Conservation (phyloP, 208 protist species). For the Acanthamoeba rhysodes region DNA sequence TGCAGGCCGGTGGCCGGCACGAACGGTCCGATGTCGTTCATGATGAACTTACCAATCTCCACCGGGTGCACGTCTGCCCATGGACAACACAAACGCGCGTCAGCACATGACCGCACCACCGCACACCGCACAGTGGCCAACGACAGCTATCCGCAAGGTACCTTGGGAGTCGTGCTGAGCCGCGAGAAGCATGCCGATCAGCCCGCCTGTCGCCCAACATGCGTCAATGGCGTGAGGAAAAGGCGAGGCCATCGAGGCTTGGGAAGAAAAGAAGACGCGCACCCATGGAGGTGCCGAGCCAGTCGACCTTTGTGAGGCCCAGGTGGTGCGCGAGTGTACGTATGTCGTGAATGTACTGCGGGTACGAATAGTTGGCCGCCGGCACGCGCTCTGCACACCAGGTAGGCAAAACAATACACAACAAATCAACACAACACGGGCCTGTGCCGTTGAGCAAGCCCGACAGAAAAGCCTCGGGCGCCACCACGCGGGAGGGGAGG, state of each 20-base stretch:
- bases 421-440: too few species aligned
- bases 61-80: background rate
- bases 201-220: background rate
- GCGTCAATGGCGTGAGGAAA: background rate
- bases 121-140: background rate
- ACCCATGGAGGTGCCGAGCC: slow-evolving; percentile 37
- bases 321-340: background rate
- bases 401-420: background rate
- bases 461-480: too few species aligned
- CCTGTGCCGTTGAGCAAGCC: too few species aligned
- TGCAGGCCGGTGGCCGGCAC: background rate
- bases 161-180: background rate
- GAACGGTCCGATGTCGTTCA: slow-evolving; percentile 25
- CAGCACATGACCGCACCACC: background rate
- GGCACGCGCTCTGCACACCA: background rate
- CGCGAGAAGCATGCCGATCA: slow-evolving; percentile 29
- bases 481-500: too few species aligned
- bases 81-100: too few species aligned
- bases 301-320: slow-evolving; percentile 22
- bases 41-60: slow-evolving; percentile 39
- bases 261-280: background rate
- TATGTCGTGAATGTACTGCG: slow-evolving; percentile 29
- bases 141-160: background rate
- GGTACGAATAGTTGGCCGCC: background rate
- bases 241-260: background rate